phyloP scores from a whole-genome alignment of 2,329 filamentous ascomycete genomes.

The Aspergillus texensis region DNA sequence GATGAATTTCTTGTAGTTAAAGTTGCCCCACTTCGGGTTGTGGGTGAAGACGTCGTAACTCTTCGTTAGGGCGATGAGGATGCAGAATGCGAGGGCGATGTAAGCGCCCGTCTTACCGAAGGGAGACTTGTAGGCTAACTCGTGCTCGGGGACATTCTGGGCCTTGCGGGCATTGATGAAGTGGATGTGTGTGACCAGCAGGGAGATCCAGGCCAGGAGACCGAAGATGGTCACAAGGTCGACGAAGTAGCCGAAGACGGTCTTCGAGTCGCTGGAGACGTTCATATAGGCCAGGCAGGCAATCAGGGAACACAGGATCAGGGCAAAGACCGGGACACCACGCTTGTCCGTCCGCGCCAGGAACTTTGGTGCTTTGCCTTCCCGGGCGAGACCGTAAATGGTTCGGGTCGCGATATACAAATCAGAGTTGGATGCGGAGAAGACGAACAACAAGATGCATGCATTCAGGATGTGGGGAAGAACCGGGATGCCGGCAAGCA shows the following conservation, averaged over 20 bases:
- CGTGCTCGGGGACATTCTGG: constrained; percentile 59
- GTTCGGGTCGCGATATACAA: constrained; percentile 75
- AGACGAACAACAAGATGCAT: constrained; percentile 74
- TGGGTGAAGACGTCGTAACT: constrained; percentile 74
- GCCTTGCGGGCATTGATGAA: constrained; percentile 66
- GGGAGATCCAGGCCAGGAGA: constrained; percentile 68
- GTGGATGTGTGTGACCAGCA: constrained; percentile 68
- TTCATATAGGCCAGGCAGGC: constrained; percentile 71
- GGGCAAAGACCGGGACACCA: constrained; percentile 70
- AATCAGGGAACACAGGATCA: constrained; percentile 63
- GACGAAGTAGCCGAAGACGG: constrained; percentile 67
- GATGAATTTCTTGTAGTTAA: constrained; percentile 76
- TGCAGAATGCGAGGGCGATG: constrained; percentile 69
- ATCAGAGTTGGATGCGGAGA: constrained; percentile 76
- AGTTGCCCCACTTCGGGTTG: constrained; percentile 53
- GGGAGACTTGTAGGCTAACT: constrained; percentile 68
- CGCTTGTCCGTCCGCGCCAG: constrained; percentile 71
- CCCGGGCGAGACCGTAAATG: constrained; percentile 71
- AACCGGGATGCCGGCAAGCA: constrained; percentile 61
- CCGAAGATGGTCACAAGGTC: constrained; percentile 70
- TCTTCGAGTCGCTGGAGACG: constrained; percentile 58
- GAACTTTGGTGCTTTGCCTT: constrained; percentile 71
- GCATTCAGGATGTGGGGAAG: constrained; percentile 72
- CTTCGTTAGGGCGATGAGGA: constrained; percentile 77
- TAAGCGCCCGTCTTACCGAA: constrained; percentile 72